Conservation (phyloP, 1,284 basidiomycete species). For the Apiotrichum akiyoshidainum region DNA sequence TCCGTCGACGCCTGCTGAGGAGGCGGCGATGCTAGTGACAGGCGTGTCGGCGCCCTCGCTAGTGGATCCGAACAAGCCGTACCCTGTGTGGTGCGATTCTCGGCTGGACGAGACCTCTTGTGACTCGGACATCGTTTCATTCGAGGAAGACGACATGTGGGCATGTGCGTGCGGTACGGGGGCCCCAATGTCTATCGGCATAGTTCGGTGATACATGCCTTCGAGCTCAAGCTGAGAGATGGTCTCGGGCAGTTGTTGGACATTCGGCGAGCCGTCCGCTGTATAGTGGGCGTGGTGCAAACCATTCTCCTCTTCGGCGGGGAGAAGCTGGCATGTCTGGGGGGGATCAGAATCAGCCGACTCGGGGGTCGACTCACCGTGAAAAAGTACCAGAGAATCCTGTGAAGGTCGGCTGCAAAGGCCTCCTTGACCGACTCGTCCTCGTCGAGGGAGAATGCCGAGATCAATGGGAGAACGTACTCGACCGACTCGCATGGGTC, state of each 20-base stretch:
- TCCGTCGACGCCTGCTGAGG: not conserved
- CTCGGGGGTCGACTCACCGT: conserved; percentile 55
- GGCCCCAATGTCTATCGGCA: conserved; percentile 1
- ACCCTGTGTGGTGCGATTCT: conserved; percentile 3
- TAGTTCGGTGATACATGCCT: conserved; percentile 2
- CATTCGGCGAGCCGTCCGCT: too few relatives aligned
- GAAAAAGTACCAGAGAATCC: conserved; percentile 92
- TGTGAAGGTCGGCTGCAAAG: conserved; percentile 74
- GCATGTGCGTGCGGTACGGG: too few relatives aligned
- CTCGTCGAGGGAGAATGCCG: conserved; percentile 80
- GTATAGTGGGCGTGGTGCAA: not conserved
- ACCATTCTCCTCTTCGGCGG: not conserved
- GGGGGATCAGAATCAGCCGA: conserved; percentile 19
- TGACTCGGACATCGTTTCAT: not conserved
- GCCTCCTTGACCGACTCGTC: conserved; percentile 91
- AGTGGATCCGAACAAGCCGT: not conserved
- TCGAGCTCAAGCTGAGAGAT: conserved; percentile 11
- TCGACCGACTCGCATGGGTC: conserved; percentile 85
- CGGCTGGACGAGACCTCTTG: conserved; percentile 3
- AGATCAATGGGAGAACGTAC: conserved; percentile 88
- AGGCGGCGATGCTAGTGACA: conserved; percentile 5
- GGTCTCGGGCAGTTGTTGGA: conserved; percentile 5
- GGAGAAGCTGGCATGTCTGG: conserved; percentile 25
- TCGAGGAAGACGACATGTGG: too few relatives aligned
- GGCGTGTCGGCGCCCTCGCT: conserved; percentile 10